Base-by-base conservation (phyloP, 441 rosid species). In the Macaranga tanarius region DNA sequence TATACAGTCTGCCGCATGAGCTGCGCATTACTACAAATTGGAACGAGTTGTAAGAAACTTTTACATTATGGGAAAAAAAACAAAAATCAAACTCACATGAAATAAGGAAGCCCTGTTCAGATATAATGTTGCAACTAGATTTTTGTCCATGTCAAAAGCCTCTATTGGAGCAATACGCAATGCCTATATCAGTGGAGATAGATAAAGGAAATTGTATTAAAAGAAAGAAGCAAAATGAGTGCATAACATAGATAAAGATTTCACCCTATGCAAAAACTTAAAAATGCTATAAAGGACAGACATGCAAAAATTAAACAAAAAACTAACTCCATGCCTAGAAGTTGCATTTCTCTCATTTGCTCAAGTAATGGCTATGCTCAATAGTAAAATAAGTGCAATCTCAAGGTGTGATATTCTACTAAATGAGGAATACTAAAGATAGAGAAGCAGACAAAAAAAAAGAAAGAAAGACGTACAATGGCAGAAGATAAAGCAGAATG, bases 101-200 rank as follows among this genome's bases (percentile, higher is more conserved):
- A 91, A 84, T 31, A 81, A 78, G 48, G 85, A 84, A 65, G 98
- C 96, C 31, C 98, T 82, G 70, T 93, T 93, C 72, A 91, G 78
- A 74, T 80, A 91, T 64, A 91, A 81, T 31, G 90, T 77, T 11
- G 98, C 92, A 62, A 86, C 86, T 65, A 93, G 87, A 85, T 82
- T 88, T 79, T 81, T 93, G 38, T 78, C 92, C 65, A n/a, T 71
- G 19, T 89, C 96, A 56, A 51, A 69, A 74, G 84, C 86, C 70
- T 82, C 79, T 50, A 58, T 19, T 13, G 97, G 98, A 81, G 97
- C 90, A 76, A 84, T 73, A 42, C 94, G 89, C 66, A 90, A 82
- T 45, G 98, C 98, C 90, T 88, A 77, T 67, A 71, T 7, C 12
- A n/a, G 47, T 15, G 42, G 26, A 12, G 25, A 20, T 22, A 28